Evolutionary conservation across 768 basidiomycete genomes (phyloP).

Genomic region (Cystofilobasidium capitatum): DNA sequence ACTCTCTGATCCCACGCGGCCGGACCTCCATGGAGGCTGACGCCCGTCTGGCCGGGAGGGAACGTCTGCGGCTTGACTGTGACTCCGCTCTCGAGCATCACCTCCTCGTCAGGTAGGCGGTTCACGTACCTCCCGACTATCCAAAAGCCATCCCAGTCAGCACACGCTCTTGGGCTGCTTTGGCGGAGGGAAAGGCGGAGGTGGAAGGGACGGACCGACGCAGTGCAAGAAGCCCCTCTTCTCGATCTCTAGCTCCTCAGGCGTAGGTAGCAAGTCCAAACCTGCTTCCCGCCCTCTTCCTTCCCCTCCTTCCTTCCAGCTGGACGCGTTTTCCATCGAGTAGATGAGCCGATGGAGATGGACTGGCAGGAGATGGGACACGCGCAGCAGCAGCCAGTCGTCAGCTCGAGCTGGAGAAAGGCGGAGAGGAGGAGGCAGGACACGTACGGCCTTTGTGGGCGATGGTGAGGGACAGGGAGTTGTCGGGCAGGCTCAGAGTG

Average conservation of each 20-base stretch:
- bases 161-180: not conserved
- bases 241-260: not conserved
- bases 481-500: conserved; percentile 12
- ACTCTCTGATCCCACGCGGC: conserved; percentile 23
- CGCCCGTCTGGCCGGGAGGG: not conserved
- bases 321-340: not conserved
- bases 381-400: no score
- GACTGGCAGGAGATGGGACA: not conserved
- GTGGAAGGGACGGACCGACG: conserved; percentile 4
- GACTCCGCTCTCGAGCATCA: not conserved
- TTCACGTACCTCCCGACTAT: conserved; percentile 22
- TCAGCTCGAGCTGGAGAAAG: not conserved
- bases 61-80: conserved; percentile 1
- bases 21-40: conserved; percentile 22
- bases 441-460: conserved; percentile 16
- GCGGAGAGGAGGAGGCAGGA: not conserved
- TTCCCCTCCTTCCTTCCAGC: not conserved
- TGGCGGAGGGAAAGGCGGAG: not conserved
- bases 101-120: conserved; percentile 10
- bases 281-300: not conserved
- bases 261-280: not conserved
- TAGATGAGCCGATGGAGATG: conserved; percentile 12
- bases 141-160: not conserved
- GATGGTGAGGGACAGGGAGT: conserved; percentile 9
- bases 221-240: conserved; percentile 20